Conservation (phyloP, 106 monocot species). For the Allium sativum region DNA sequence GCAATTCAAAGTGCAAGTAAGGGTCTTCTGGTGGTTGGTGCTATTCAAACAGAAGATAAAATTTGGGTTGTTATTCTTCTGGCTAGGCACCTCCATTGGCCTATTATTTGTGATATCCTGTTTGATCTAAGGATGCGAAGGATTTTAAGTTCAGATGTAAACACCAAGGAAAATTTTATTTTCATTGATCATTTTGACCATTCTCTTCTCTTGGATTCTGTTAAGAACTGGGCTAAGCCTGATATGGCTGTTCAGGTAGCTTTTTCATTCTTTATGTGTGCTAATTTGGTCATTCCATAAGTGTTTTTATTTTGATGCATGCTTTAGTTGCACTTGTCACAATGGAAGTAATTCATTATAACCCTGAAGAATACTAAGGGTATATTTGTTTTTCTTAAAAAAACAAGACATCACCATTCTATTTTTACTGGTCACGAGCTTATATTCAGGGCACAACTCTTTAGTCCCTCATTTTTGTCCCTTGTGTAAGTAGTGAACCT, state of each 20-base stretch:
- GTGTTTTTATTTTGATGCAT: background rate
- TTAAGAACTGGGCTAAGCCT: constrained; percentile 44
- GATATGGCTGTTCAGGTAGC: constrained; percentile 81
- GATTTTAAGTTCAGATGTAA: constrained; percentile 25
- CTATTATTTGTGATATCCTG: constrained; percentile 62
- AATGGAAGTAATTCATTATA: too few relatives aligned
- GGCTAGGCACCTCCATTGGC: constrained; percentile 74
- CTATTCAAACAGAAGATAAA: constrained; percentile 63
- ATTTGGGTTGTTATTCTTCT: constrained; percentile 62
- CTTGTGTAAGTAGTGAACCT: too few relatives aligned
- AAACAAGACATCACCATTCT: too few relatives aligned
- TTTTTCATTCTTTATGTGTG: background rate
- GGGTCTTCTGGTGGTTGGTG: constrained; percentile 66
- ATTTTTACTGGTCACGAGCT: too few relatives aligned
- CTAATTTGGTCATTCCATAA: background rate
- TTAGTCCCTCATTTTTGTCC: too few relatives aligned
- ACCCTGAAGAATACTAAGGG: too few relatives aligned
- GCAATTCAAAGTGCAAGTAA: constrained; percentile 38
- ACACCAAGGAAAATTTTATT: constrained; percentile 25
- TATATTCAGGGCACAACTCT: too few relatives aligned
- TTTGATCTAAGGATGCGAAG: constrained; percentile 67
- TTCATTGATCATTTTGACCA: constrained; percentile 87
- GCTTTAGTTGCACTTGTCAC: background rate
- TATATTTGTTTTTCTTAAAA: too few relatives aligned
- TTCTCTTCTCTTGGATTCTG: constrained; percentile 57